phyloP scores from a whole-genome alignment of 352 stramenopile genomes.

The Phytopythium oedochilum region DNA sequence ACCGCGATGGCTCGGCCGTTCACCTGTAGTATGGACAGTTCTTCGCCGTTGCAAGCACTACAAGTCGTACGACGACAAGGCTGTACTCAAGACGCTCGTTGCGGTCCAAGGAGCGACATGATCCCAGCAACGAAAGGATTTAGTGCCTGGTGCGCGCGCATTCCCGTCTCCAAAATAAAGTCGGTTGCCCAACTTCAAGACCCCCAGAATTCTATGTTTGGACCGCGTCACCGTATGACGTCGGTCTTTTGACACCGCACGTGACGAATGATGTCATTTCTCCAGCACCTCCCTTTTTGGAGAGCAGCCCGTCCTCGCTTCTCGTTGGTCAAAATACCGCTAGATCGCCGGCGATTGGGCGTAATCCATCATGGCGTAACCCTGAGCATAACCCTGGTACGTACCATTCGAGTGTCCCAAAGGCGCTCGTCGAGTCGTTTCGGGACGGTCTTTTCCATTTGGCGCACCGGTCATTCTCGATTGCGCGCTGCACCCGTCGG shows the following conservation, averaged over 20 bases:
- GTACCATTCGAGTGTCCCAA: constrained; percentile 6
- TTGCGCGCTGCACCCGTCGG: constrained; percentile 10
- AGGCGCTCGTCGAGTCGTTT: constrained; percentile 17
- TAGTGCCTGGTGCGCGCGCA: too few species aligned
- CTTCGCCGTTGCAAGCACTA: neutral
- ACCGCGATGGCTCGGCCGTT: neutral
- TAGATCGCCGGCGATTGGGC: neutral
- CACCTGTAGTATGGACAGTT: too few species aligned
- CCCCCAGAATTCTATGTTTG: constrained; percentile 12
- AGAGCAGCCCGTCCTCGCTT: neutral
- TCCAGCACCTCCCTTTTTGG: constrained; percentile 6
- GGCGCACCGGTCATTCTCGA: constrained; percentile 1
- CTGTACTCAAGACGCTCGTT: neutral
- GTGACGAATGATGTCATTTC: constrained; percentile 19
- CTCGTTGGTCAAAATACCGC: neutral
- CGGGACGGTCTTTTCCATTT: neutral
- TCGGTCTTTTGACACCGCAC: neutral
- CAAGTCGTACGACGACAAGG: too few species aligned
- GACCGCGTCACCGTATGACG: constrained; percentile 21
- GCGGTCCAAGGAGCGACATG: neutral
- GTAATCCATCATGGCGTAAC: neutral
- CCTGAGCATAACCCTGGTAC: too few species aligned
- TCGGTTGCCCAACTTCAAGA: neutral
- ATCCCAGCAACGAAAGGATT: too few species aligned
- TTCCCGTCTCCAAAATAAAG: neutral